phyloP scores from a whole-genome alignment of 768 basidiomycete species.

The Xanthoconium stramineum region DNA sequence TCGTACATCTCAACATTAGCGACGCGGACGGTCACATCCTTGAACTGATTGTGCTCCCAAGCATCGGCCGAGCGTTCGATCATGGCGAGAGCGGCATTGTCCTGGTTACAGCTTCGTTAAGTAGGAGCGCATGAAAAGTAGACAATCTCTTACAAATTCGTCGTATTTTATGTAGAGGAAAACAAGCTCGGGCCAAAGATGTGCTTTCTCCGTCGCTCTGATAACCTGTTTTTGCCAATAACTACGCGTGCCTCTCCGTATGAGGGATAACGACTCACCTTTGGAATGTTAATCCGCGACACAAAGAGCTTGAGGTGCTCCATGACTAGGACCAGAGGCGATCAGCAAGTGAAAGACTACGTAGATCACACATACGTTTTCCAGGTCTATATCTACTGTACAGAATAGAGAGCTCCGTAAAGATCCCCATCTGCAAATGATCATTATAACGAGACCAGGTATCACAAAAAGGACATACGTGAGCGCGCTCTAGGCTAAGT shows the following conservation, averaged over 20 bases:
- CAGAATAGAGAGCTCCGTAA: constrained; percentile 88
- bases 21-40: constrained; percentile 93
- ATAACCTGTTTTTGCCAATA: constrained; percentile 58
- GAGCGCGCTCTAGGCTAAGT: constrained; percentile 93
- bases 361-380: constrained; percentile 60
- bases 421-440: constrained; percentile 80
- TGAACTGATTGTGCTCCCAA: constrained; percentile 99
- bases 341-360: not conserved
- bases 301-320: constrained; percentile 97
- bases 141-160: constrained; percentile 62
- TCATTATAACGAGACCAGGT: constrained; percentile 12
- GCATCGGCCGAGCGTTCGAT: constrained; percentile 98
- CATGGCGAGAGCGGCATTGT: constrained; percentile 98
- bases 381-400: constrained; percentile 95
- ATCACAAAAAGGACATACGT: constrained; percentile 44
- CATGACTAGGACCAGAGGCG: constrained; percentile 63
- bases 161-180: constrained; percentile 99
- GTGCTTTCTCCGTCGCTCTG: constrained; percentile 92
- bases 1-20: constrained; percentile 95
- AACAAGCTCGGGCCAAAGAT: constrained; percentile 97
- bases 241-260: not conserved
- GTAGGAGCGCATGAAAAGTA: not conserved
- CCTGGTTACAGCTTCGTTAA: constrained; percentile 41
- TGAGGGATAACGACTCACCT: constrained; percentile 40
- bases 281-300: constrained; percentile 96